A percentile compares a stretch with the other conserved stretches of the same genome.
These are phyloP conservation scores for Tulasnella sp. DNA, from an alignment of 768 basidiomycete species.

Conservation along the genomic window DNA sequence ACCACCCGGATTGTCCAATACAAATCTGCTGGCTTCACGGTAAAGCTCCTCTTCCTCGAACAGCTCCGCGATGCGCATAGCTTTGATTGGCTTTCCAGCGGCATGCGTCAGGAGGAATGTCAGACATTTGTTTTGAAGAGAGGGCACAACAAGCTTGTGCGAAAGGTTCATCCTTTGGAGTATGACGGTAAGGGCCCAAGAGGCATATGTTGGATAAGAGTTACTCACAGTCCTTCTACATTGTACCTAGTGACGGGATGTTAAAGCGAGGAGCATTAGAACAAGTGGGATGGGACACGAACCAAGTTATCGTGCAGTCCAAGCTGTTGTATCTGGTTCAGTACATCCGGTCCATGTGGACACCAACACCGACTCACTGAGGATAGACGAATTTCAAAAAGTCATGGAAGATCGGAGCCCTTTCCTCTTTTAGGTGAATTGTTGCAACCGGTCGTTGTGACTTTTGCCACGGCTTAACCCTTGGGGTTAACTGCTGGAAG, in stretches of 20 bases:
- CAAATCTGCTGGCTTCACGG: slow-evolving; percentile 81
- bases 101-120: slow-evolving; percentile 85
- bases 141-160: slow-evolving; percentile 73
- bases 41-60: slow-evolving; percentile 86
- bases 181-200: neutral
- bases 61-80: slow-evolving; percentile 81
- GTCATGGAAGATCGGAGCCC: slow-evolving; percentile 80
- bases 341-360: slow-evolving; percentile 1
- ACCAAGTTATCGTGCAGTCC: slow-evolving; percentile 86
- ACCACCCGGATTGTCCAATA: slow-evolving; percentile 82
- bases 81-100: slow-evolving; percentile 84
- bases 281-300: neutral
- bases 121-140: slow-evolving; percentile 70
- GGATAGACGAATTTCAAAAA: slow-evolving; percentile 90
- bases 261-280: neutral
- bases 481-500: no score
- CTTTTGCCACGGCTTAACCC: neutral
- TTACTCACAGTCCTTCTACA: slow-evolving; percentile 61
- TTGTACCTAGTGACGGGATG: slow-evolving; percentile 40
- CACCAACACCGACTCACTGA: slow-evolving; percentile 42
- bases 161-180: slow-evolving; percentile 58
- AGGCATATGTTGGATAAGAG: no score
- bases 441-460: slow-evolving; percentile 47
- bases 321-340: slow-evolving; percentile 34
- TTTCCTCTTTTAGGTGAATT: slow-evolving; percentile 83